Conservation (phyloP, 2,329 filamentous ascomycete species). For the Aspergillus fructus region DNA sequence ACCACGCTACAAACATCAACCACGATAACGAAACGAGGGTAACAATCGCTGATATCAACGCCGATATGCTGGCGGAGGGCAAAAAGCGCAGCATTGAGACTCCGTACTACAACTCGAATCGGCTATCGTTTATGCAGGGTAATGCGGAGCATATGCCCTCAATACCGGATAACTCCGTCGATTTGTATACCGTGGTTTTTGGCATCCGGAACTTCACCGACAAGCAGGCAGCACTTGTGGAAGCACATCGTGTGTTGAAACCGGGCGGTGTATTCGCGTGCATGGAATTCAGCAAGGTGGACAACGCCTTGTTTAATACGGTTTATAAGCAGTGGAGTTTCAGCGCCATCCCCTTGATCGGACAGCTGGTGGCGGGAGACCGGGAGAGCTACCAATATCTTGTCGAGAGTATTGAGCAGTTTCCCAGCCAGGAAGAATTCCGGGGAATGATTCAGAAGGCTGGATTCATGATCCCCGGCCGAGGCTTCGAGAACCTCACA, state of each 20-base stretch:
- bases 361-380: constrained; percentile 90
- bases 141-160: constrained; percentile 75
- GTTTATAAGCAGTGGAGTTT: constrained; percentile 97
- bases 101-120: constrained; percentile 55
- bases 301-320: constrained; percentile 73
- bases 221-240: constrained; percentile 76
- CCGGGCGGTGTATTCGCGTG: constrained; percentile 96
- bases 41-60: constrained; percentile 94
- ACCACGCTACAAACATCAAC: constrained; percentile 80
- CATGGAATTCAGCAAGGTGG: constrained; percentile 89
- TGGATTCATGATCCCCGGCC: constrained; percentile 79
- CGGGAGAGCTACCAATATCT: constrained; percentile 97
- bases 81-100: constrained; percentile 70
- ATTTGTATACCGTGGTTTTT: constrained; percentile 96
- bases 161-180: constrained; percentile 70
- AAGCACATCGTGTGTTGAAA: constrained; percentile 85
- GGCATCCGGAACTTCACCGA: constrained; percentile 97
- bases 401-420: constrained; percentile 94
- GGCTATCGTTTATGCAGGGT: constrained; percentile 76
- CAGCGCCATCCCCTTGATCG: constrained; percentile 88
- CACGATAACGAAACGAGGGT: constrained; percentile 77
- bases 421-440: constrained; percentile 84
- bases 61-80: constrained; percentile 88
- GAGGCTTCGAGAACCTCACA: constrained; percentile 86
- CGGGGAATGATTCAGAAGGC: constrained; percentile 60